These are phyloP conservation scores for Chondrus crispus DNA, from an alignment of 23 red algal species.

Conservation along the genomic window DNA sequence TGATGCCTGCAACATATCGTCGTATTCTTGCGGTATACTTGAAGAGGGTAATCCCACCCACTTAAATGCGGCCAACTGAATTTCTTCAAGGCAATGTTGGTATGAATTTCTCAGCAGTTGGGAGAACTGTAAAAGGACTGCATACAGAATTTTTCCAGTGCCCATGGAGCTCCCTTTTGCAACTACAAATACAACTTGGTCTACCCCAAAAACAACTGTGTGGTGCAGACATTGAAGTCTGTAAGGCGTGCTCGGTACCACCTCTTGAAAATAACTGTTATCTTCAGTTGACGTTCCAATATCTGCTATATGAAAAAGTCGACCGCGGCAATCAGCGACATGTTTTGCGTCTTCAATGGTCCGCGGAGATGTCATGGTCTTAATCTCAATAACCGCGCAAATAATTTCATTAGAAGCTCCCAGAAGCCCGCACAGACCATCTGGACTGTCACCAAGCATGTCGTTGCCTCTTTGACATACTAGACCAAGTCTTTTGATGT, in stretches of 20 bases:
- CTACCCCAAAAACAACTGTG: neutral
- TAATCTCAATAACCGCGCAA: neutral
- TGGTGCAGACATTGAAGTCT: neutral
- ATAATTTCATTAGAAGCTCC: neutral
- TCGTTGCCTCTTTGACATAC: neutral
- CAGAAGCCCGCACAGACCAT: neutral
- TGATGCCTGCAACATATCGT: neutral
- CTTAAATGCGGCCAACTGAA: neutral
- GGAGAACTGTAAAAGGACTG: neutral
- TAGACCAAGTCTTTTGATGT: neutral
- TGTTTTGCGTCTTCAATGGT: neutral
- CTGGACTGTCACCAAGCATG: neutral
- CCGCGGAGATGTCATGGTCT: neutral
- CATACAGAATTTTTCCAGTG: neutral
- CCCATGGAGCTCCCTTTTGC: slow-evolving; percentile 7
- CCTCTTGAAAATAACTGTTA: neutral
- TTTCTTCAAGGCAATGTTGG: neutral
- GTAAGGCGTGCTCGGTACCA: neutral
- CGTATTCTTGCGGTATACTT: neutral
- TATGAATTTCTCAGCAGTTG: neutral
- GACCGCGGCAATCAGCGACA: neutral
- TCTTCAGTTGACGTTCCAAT: neutral
- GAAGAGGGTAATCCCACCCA: neutral
- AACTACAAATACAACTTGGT: neutral
- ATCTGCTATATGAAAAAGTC: neutral